Conservation (phyloP, 176 grass and related monocot species). For the Secale cereale region DNA sequence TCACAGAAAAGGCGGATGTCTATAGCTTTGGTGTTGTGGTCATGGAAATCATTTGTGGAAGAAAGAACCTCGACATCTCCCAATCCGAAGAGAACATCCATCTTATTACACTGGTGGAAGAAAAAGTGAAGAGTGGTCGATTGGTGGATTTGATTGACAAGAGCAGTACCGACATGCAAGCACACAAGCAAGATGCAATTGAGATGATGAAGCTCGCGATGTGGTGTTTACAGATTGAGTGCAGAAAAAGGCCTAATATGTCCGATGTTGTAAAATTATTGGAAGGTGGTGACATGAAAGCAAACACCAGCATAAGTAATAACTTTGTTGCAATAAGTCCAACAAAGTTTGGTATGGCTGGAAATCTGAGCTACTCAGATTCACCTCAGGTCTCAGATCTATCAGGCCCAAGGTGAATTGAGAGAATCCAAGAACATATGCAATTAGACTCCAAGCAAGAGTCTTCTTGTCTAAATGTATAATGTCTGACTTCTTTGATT, state of each 20-base stretch:
- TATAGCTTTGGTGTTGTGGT: constrained; percentile 38
- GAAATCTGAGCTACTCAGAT: not conserved
- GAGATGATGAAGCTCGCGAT: no score
- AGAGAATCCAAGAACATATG: not conserved
- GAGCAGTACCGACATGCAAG: no score
- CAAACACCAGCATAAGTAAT: constrained; percentile 24
- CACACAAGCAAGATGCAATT: no score
- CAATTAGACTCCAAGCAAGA: no score
- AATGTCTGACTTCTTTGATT: no score
- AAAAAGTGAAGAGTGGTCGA: constrained; percentile 13
- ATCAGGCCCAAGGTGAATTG: constrained; percentile 18
- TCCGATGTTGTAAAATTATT: constrained; percentile 41
- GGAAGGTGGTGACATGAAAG: constrained; percentile 30
- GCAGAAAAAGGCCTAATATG: constrained; percentile 47
- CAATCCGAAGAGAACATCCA: constrained; percentile 22
- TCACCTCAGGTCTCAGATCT: constrained; percentile 12
- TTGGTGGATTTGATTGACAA: not conserved
- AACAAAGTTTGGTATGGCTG: not conserved
- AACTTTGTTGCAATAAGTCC: constrained; percentile 10
- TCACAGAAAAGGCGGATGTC: constrained; percentile 30
- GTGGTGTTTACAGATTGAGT: constrained; percentile 25
- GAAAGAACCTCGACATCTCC: constrained; percentile 35
- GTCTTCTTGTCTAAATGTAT: no score
- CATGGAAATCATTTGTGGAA: not conserved
- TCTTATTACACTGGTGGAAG: constrained; percentile 26